These are phyloP conservation scores for Lepidium campestre DNA, from an alignment of 441 rosid genomes.

Conservation along the genomic window DNA sequence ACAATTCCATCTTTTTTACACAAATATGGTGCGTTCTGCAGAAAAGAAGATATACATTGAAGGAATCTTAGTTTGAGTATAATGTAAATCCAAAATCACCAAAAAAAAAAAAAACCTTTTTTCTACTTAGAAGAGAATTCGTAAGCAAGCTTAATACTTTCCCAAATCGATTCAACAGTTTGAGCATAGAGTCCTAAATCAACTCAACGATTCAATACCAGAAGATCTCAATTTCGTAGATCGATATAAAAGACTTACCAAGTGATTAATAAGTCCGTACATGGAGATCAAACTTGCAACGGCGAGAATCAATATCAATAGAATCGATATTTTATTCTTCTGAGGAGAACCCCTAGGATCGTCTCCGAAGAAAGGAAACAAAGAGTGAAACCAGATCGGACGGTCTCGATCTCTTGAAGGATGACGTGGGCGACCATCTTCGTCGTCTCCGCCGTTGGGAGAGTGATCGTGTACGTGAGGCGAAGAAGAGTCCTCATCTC, in stretches of 20 bases:
- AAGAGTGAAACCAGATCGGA: conserved; percentile 47
- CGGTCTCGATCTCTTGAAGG: conserved; percentile 78
- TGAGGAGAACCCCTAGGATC: conserved; percentile 71
- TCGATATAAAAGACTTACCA: conserved; percentile 50
- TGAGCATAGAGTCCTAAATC: not conserved
- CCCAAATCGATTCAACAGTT: conserved; percentile 1
- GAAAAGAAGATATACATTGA: not conserved
- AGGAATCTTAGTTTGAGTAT: not conserved
- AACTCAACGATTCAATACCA: not conserved
- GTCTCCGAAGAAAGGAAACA: conserved; percentile 50
- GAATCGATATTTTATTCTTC: conserved; percentile 48
- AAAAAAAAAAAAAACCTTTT: not conserved
- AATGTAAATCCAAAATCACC: not conserved
- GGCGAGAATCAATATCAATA: conserved; percentile 41
- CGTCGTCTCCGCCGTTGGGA: conserved; percentile 31
- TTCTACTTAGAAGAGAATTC: not conserved
- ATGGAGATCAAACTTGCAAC: conserved; percentile 63
- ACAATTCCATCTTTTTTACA: conserved; percentile 96
- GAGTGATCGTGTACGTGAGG: conserved; percentile 62
- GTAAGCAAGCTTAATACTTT: not conserved
- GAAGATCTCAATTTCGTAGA: conserved; percentile 15
- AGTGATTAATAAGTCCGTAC: conserved; percentile 54
- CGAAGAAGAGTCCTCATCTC: conserved; percentile 74
- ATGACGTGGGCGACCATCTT: conserved; percentile 60
- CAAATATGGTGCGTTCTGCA: conserved; percentile 81